Percentiles rank a stretch among this genome's conserved stretches.
phyloP scores from a whole-genome alignment of 768 basidiomycete species.

The Tubosaeta sp. region DNA sequence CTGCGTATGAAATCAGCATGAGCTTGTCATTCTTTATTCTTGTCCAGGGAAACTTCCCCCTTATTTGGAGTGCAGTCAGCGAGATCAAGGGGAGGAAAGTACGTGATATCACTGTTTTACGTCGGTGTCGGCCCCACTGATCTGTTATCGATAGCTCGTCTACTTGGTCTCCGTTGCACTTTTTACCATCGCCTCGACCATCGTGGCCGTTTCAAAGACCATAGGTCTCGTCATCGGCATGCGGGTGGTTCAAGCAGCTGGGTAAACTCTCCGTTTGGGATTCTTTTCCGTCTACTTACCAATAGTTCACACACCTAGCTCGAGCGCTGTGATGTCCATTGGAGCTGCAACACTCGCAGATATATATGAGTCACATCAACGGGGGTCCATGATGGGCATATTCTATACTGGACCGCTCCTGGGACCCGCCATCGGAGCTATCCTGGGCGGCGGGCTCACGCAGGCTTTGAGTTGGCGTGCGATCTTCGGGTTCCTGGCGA shows the following conservation, averaged over 20 bases:
- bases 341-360: constrained; percentile 73
- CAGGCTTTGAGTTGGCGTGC: constrained; percentile 73
- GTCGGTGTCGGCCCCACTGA: neutral
- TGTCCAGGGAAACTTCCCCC: constrained; percentile 52
- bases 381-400: constrained; percentile 77
- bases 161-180: constrained; percentile 51
- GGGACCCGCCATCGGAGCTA: constrained; percentile 64
- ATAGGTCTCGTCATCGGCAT: constrained; percentile 63
- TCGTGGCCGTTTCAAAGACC: constrained; percentile 52
- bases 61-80: constrained; percentile 31
- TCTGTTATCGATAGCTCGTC: constrained; percentile 37
- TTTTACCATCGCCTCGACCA: constrained; percentile 52
- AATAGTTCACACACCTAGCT: constrained; percentile 31
- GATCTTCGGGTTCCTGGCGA: constrained; percentile 79
- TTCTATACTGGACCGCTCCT: constrained; percentile 79
- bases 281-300: neutral
- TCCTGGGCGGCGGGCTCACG: constrained; percentile 68
- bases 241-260: constrained; percentile 60
- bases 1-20: constrained; percentile 58
- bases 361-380: constrained; percentile 68
- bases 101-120: constrained; percentile 5
- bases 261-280: constrained; percentile 35
- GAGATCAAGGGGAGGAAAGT: constrained; percentile 74
- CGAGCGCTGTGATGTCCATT: constrained; percentile 65
- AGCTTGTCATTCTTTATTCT: constrained; percentile 70